Conservation (phyloP, 202 grass and related monocot species). For the Panicum hallii region DNA sequence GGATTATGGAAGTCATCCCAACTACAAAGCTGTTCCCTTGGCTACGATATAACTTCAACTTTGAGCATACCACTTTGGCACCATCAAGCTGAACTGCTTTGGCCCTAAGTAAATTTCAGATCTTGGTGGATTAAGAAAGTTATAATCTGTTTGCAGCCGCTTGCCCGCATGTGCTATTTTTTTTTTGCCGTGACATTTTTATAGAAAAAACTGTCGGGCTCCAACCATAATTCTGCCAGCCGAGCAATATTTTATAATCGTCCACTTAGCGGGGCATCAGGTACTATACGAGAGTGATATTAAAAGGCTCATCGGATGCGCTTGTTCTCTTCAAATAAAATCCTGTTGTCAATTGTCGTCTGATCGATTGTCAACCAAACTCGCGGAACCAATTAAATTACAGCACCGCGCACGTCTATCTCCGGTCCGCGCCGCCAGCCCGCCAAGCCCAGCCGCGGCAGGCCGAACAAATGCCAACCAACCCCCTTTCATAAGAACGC, state of each 20-base stretch:
- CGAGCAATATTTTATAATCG: not conserved
- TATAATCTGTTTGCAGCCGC: not conserved
- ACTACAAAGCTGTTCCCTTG: not conserved
- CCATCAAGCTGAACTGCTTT: not conserved
- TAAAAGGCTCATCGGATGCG: not conserved
- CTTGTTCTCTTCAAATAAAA: conserved; percentile 26
- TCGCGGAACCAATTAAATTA: conserved; percentile 16
- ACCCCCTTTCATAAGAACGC: conserved; percentile 8
- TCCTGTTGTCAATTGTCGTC: not conserved
- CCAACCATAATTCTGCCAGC: conserved; percentile 20
- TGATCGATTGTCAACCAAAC: conserved; percentile 26
- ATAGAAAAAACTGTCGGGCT: not conserved
- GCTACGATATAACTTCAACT: not conserved
- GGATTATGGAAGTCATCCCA: conserved; percentile 6
- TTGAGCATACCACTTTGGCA: not conserved
- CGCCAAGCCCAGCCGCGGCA: conserved; percentile 14
- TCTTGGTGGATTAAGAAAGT: not conserved
- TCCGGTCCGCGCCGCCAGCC: conserved; percentile 43
- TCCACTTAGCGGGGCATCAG: not conserved
- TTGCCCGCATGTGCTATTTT: not conserved
- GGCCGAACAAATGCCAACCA: not conserved
- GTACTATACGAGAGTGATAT: not conserved
- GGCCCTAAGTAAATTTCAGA: not conserved
- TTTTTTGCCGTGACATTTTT: not conserved
- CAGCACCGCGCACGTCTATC: conserved; percentile 5